A percentile compares a stretch with the other conserved stretches of the same genome.
phyloP scores from a whole-genome alignment of 169 alveolate genomes.

The Plasmodium cynomolgi region DNA sequence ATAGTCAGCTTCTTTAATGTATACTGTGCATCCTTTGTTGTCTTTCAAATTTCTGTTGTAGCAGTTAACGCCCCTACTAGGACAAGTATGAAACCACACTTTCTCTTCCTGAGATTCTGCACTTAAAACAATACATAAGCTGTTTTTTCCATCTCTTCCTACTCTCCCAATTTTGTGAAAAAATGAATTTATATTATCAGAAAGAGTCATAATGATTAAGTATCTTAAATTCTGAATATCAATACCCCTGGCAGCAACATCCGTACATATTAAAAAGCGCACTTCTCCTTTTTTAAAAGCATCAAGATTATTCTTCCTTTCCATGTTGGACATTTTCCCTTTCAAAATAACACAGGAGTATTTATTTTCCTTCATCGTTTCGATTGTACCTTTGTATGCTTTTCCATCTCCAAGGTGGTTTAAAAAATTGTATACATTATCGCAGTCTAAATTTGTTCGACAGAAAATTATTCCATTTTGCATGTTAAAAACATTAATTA shows the following conservation, averaged over 20 bases:
- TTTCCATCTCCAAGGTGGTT: slow-evolving; percentile 67
- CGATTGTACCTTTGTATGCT: slow-evolving; percentile 64
- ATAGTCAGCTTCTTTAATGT: slow-evolving; percentile 75
- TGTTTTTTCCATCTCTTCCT: slow-evolving; percentile 76
- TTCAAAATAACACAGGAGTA: slow-evolving; percentile 75
- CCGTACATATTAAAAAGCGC: slow-evolving; percentile 93
- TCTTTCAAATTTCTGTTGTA: slow-evolving; percentile 75
- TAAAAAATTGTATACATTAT: slow-evolving; percentile 74
- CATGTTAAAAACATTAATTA: slow-evolving; percentile 76
- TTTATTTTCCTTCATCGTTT: slow-evolving; percentile 50
- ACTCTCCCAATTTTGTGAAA: slow-evolving; percentile 79
- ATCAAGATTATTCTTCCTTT: slow-evolving; percentile 69
- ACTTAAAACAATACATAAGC: slow-evolving; percentile 76
- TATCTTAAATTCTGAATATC: slow-evolving; percentile 92
- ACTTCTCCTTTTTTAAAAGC: slow-evolving; percentile 77
- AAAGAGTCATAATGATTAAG: slow-evolving; percentile 73
- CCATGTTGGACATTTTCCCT: slow-evolving; percentile 75
- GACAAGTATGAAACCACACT: slow-evolving; percentile 79
- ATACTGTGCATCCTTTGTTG: slow-evolving; percentile 75
- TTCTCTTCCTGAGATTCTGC: slow-evolving; percentile 72
- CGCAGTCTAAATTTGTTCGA: slow-evolving; percentile 79
- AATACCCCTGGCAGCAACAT: slow-evolving; percentile 97
- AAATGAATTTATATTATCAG: slow-evolving; percentile 77
- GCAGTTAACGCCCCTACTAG: slow-evolving; percentile 62
- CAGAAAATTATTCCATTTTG: slow-evolving; percentile 76